Evolutionary conservation across 345 rosid genomes (phyloP).

Genomic region (Eutrema japonicum): DNA sequence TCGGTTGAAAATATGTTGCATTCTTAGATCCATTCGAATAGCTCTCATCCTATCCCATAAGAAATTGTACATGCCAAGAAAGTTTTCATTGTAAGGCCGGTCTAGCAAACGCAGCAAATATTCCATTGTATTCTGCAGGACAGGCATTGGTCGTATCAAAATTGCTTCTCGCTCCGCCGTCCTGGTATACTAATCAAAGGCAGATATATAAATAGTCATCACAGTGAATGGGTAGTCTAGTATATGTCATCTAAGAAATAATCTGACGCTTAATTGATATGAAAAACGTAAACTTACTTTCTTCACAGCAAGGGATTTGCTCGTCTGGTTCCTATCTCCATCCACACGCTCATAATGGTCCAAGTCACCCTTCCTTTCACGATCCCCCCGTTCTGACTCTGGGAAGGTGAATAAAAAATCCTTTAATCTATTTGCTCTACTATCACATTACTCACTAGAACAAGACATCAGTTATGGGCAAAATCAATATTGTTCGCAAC

Average conservation of each 20-base stretch:
- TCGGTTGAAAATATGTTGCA: slow-evolving; percentile 89
- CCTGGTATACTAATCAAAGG: slow-evolving; percentile 72
- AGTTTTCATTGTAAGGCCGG: slow-evolving; percentile 75
- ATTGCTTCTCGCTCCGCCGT: slow-evolving; percentile 93
- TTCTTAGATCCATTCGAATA: slow-evolving; percentile 91
- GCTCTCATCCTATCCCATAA: slow-evolving; percentile 99
- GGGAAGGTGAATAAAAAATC: slow-evolving; percentile 39
- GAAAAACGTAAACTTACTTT: slow-evolving; percentile 46
- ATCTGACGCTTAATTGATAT: slow-evolving; percentile 8
- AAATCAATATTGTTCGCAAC: not conserved
- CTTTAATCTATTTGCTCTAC: slow-evolving; percentile 28
- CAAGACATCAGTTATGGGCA: slow-evolving; percentile 19
- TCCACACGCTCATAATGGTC: slow-evolving; percentile 91
- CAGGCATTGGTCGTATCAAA: slow-evolving; percentile 91
- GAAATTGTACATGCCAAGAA: slow-evolving; percentile 89
- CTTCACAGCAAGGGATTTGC: slow-evolving; percentile 81
- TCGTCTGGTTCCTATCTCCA: slow-evolving; percentile 93
- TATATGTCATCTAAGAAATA: slow-evolving; percentile 28
- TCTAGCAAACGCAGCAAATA: slow-evolving; percentile 86
- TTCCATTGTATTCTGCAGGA: slow-evolving; percentile 76
- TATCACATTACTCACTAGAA: slow-evolving; percentile 16
- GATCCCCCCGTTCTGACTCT: slow-evolving; percentile 89
- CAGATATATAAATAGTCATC: slow-evolving; percentile 37
- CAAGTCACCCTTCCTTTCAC: slow-evolving; percentile 98
- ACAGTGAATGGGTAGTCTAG: slow-evolving; percentile 21